These are phyloP conservation scores for Gaeumannomyces sp. DNA, from an alignment of 2,329 filamentous ascomycete species.

Conservation along the genomic window DNA sequence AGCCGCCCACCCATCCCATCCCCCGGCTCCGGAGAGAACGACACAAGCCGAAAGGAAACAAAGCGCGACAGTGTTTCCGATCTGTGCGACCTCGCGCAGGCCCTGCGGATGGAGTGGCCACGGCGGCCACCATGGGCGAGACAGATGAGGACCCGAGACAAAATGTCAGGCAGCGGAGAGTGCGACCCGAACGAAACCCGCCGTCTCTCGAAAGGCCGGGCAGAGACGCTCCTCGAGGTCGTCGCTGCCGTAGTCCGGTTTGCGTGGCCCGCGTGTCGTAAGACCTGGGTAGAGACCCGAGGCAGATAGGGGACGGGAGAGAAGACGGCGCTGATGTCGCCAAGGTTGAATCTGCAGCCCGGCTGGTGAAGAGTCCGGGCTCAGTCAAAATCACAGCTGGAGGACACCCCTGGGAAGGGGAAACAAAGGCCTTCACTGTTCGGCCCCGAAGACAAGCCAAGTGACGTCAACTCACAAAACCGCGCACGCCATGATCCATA, in stretches of 20 bases:
- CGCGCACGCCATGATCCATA: background rate
- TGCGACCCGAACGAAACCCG: background rate
- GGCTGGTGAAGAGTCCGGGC: too few species aligned
- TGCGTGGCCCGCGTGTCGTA: too few species aligned
- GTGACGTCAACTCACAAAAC: background rate
- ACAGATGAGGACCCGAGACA: background rate
- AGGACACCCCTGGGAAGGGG: background rate
- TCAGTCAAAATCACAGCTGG: background rate
- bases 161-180: background rate
- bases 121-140: too few species aligned
- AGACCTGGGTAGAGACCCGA: too few species aligned
- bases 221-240: too few species aligned
- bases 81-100: background rate
- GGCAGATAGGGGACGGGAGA: too few species aligned
- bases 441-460: background rate
- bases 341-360: too few species aligned
- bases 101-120: background rate
- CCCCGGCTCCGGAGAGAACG: background rate
- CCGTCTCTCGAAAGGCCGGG: too few species aligned
- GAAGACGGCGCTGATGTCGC: too few species aligned
- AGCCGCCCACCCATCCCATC: too few species aligned
- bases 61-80: background rate
- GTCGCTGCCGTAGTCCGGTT: too few species aligned
- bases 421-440: background rate
- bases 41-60: background rate